Base-by-base conservation (phyloP, 2,329 filamentous ascomycete species). In the Raffaelea ambrosiae region DNA sequence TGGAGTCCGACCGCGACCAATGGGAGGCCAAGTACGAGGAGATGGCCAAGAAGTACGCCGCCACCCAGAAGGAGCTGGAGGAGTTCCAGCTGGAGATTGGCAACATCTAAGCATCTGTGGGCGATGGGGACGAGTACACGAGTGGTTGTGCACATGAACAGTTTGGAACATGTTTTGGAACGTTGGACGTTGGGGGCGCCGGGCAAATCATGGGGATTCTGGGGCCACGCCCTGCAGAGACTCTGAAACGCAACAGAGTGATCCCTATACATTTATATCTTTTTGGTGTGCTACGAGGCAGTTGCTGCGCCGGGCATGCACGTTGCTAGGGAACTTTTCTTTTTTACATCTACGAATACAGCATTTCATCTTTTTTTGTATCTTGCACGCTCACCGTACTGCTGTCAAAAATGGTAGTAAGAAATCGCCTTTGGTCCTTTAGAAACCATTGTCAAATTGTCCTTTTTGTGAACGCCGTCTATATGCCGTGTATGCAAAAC, bases 1-100 rank as follows among this genome's bases (percentile, higher is more conserved):
- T 96, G 63, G 93, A 98, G 74, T 76, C 81, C 63, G 81, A 90
- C 67, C 86, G 88, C 62, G 89, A 96, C 70, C 82, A 90, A 70
- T 96, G 90, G 90, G 93, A 97, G 77, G 67, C 77, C 70, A 97
- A 98, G 77, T 97, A 94, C 74, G 93, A 97, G 73, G 91, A 97
- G 69, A 94, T 95, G 85, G 70, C 84, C 60, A 86, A 90, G 81
- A 95, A 96, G 74, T 86, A 94, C 76, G 72, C 73, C 57, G 68
- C 77, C 49, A 77, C 88, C 59, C 83, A 95, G 78, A 91, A 91
- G 77, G 89, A 96, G 67, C 75, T 96, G 64, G 83, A 94, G 63
- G 86, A 91, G 57, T 87, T 97, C 70, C 87, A 93, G 72, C 71
- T 74, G 60, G 90, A 95, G 72, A 90, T 97, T 71, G 85, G 84